phyloP scores from a whole-genome alignment of 1,284 basidiomycete genomes.

The Rhodofomes roseus region DNA sequence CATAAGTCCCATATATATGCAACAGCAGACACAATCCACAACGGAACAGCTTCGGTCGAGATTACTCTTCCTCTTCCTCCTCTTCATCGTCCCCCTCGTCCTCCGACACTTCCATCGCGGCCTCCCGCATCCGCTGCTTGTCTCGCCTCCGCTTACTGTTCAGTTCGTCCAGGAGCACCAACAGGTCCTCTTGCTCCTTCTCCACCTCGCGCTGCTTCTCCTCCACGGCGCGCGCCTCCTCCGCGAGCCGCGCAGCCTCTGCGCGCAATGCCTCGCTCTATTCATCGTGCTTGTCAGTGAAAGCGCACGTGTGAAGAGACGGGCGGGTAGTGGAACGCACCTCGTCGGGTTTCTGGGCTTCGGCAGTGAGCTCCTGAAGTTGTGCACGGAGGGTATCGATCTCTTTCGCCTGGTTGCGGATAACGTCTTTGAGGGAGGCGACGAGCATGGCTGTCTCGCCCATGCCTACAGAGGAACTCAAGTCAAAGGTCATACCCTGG shows the following conservation, averaged over 20 bases:
- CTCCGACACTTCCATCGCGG: conserved; percentile 85
- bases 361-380: conserved; percentile 36
- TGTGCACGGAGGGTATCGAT: conserved; percentile 60
- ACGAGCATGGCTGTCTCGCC: conserved; percentile 80
- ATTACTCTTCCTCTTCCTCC: conserved; percentile 39
- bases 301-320: conserved; percentile 12
- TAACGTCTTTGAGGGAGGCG: conserved; percentile 74
- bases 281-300: conserved; percentile 7
- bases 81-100: conserved; percentile 83
- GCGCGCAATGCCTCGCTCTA: conserved; percentile 35
- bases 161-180: conserved; percentile 92
- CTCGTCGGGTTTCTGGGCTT: conserved; percentile 16
- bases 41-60: too few relatives aligned
- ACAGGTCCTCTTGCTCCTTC: conserved; percentile 92
- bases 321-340: conserved; percentile 16
- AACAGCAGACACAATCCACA: too few relatives aligned
- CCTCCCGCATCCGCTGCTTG: conserved; percentile 71
- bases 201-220: conserved; percentile 75
- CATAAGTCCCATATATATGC: too few relatives aligned
- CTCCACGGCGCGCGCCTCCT: conserved; percentile 52
- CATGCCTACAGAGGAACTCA: conserved; percentile 42
- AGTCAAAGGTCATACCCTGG: not conserved
- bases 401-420: conserved; percentile 77
- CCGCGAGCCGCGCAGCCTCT: conserved; percentile 42
- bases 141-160: conserved; percentile 81